A percentile compares a stretch with the other conserved stretches of the same genome.
Evolutionary conservation across 495 filamentous ascomycete species (phyloP).

Genomic region (Xylaria intraflava): DNA sequence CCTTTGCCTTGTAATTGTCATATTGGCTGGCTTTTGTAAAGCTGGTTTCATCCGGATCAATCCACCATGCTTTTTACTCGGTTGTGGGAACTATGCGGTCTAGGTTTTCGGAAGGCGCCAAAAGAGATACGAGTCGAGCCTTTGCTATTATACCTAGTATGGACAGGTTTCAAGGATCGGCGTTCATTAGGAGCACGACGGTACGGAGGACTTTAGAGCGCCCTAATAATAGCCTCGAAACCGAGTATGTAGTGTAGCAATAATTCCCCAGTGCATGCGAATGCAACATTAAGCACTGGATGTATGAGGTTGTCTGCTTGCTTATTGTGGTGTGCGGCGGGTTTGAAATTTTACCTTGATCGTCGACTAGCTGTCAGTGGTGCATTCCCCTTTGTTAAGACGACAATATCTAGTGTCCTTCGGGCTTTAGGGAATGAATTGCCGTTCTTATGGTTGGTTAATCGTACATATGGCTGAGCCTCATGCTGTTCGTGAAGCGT

Average conservation of each 20-base stretch:
- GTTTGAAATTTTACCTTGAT: not conserved
- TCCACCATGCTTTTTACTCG: constrained; percentile 1
- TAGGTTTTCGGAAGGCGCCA: constrained; percentile 11
- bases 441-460: no score
- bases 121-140: not conserved
- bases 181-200: not conserved
- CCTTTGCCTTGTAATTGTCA: constrained; percentile 9
- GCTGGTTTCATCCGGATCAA: not conserved
- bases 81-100: constrained; percentile 2
- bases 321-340: not conserved
- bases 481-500: no score
- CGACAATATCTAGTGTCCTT: no score
- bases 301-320: no score
- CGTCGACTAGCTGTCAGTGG: no score
- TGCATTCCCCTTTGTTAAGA: no score
- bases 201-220: constrained; percentile 2
- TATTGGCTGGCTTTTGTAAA: not conserved
- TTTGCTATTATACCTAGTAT: constrained; percentile 3
- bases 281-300: constrained; percentile 1
- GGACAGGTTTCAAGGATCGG: not conserved
- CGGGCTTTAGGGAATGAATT: no score
- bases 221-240: not conserved
- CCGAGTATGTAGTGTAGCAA: not conserved
- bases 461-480: no score
- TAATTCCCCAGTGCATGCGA: not conserved